phyloP scores from a whole-genome alignment of 75 land plant species.

The Azolla pinnata region DNA sequence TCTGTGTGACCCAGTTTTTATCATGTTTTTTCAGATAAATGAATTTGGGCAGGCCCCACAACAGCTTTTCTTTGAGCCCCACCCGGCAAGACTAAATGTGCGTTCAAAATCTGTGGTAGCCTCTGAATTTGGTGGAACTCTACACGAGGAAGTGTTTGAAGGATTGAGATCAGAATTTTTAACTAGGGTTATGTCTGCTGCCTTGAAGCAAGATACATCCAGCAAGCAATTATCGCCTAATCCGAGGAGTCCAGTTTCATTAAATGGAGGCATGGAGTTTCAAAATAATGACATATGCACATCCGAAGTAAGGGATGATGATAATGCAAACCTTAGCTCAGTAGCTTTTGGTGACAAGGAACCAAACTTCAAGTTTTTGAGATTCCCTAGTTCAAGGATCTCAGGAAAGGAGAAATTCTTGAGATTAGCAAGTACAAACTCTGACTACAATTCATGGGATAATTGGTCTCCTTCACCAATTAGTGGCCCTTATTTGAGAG shows the following conservation, averaged over 20 bases:
- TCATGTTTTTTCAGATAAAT: constrained; percentile 39
- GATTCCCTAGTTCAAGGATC: background rate
- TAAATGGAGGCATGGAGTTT: background rate
- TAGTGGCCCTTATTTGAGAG: background rate
- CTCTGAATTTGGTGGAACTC: background rate
- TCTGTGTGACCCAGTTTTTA: too few relatives aligned
- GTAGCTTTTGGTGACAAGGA: too few relatives aligned
- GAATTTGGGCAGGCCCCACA: constrained; percentile 47
- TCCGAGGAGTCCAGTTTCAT: background rate
- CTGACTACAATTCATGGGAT: background rate
- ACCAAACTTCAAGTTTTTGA: too few relatives aligned
- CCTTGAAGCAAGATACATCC: too few relatives aligned
- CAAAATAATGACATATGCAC: too few relatives aligned
- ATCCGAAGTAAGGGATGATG: too few relatives aligned
- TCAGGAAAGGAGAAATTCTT: background rate
- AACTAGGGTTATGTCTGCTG: constrained; percentile 15
- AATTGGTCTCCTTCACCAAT: background rate
- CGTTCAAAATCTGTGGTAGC: background rate
- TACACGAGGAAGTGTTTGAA: constrained; percentile 9
- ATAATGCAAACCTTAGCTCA: too few relatives aligned
- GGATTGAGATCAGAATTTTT: constrained; percentile 21
- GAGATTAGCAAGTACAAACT: background rate
- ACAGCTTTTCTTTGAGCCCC: constrained; percentile 35
- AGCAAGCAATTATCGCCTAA: background rate
- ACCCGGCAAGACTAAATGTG: constrained; percentile 13